Percentiles rank a stretch among this genome's conserved stretches.
Evolutionary conservation across 2,329 filamentous ascomycete species (phyloP).

Genomic region (Fusarium pseudonygamai): DNA sequence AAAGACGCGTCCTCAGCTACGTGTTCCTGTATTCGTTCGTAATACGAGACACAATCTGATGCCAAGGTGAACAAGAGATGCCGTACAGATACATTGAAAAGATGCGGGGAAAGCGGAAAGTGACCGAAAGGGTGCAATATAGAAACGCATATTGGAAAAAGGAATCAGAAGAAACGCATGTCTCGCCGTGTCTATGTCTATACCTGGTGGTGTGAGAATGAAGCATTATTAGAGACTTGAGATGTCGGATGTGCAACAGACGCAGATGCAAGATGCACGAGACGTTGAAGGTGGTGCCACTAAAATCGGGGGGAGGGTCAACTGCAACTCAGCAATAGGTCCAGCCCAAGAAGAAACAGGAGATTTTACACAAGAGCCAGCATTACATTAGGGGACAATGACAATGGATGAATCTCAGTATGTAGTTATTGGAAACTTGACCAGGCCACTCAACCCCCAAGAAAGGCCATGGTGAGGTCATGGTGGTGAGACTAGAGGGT

Average conservation of each 20-base stretch:
- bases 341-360: background rate
- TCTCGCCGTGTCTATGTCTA: background rate
- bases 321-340: background rate
- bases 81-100: background rate
- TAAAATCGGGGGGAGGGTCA: constrained; percentile 13
- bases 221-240: background rate
- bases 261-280: constrained; percentile 13
- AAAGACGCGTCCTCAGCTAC: background rate
- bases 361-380: background rate
- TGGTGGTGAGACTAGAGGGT: constrained; percentile 36
- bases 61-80: background rate
- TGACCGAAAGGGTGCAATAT: constrained; percentile 12
- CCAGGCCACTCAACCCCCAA: constrained; percentile 5
- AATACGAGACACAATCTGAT: background rate
- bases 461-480: constrained; percentile 38
- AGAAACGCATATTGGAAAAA: background rate
- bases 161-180: background rate
- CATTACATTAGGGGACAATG: background rate
- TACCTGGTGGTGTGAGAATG: constrained; percentile 12
- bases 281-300: constrained; percentile 21
- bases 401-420: background rate
- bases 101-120: constrained; percentile 27
- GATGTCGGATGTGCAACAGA: background rate
- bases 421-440: background rate
- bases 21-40: background rate